Conservation (phyloP, 2,329 filamentous ascomycete species). For the Microdochium paspali region DNA sequence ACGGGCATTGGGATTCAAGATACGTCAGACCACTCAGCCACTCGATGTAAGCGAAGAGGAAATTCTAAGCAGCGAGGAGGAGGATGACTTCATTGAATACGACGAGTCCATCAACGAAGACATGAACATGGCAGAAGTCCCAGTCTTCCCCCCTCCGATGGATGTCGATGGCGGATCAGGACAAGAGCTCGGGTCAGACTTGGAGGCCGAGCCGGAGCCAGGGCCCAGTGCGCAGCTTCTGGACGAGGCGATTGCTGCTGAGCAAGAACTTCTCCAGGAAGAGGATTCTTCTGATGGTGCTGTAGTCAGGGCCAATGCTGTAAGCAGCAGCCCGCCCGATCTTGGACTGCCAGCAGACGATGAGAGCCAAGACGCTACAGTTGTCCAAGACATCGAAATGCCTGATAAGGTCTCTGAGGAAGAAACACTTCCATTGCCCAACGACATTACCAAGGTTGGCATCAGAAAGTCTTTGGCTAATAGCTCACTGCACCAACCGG, state of each 20-base stretch:
- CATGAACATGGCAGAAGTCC: neutral
- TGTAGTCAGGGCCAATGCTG: neutral
- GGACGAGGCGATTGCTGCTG: neutral
- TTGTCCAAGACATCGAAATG: no score
- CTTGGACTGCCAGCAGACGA: neutral
- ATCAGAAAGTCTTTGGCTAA: no score
- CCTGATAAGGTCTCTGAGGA: no score
- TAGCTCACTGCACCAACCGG: no score
- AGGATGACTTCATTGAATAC: constrained; percentile 14
- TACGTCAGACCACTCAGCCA: constrained; percentile 3
- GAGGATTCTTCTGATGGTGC: no score
- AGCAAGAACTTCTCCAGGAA: neutral
- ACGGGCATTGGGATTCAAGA: neutral
- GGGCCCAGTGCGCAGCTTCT: neutral
- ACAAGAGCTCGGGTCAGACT: no score
- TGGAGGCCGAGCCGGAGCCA: neutral
- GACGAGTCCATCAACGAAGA: neutral
- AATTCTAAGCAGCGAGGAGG: constrained; percentile 38
- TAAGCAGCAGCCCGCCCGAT: neutral
- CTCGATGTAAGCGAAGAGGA: constrained; percentile 33
- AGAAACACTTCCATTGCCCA: no score
- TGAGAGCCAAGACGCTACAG: neutral
- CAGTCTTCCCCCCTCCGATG: neutral
- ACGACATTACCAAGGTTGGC: no score
- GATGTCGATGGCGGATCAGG: neutral